Conservation (phyloP, 2,329 filamentous ascomycete genomes). For the Lomentospora prolificans region DNA sequence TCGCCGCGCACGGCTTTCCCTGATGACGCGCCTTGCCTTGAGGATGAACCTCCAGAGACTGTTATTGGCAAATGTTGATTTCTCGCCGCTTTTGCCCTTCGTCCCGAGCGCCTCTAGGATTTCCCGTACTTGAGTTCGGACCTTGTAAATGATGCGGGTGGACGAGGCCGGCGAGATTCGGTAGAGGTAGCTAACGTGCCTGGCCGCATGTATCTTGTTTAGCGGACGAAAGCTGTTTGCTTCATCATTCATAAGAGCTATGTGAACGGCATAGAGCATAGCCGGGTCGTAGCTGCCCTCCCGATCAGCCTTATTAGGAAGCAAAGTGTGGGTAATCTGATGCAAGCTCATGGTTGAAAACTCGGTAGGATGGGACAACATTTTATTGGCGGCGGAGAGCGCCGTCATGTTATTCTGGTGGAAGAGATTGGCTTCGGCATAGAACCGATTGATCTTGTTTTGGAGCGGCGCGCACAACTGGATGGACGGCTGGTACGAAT, state of each 20-base stretch:
- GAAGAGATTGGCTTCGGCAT: constrained; percentile 28
- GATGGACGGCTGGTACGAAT: constrained; percentile 31
- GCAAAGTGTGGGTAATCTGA: constrained; percentile 37
- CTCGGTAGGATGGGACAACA: constrained; percentile 26
- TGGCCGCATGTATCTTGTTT: constrained; percentile 23
- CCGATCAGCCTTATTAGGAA: constrained; percentile 25
- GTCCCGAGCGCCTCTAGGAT: constrained; percentile 1
- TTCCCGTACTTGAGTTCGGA: constrained; percentile 22
- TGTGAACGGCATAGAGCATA: constrained; percentile 60
- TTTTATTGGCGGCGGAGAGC: constrained; percentile 34
- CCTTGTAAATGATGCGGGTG: constrained; percentile 19
- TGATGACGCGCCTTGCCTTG: constrained; percentile 39
- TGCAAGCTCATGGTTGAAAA: constrained; percentile 38
- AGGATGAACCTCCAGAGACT: constrained; percentile 35
- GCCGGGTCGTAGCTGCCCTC: constrained; percentile 26
- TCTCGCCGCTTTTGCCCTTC: background rate
- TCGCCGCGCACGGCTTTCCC: constrained; percentile 38
- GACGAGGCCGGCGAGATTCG: constrained; percentile 36
- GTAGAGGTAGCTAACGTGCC: constrained; percentile 41
- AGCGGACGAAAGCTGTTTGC: constrained; percentile 46
- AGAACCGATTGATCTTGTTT: constrained; percentile 37
- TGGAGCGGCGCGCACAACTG: constrained; percentile 32
- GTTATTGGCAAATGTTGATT: background rate
- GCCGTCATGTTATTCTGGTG: constrained; percentile 37
- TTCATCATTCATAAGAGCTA: constrained; percentile 49